phyloP scores from a whole-genome alignment of 768 basidiomycete species.

The Pisolithus sp. region DNA sequence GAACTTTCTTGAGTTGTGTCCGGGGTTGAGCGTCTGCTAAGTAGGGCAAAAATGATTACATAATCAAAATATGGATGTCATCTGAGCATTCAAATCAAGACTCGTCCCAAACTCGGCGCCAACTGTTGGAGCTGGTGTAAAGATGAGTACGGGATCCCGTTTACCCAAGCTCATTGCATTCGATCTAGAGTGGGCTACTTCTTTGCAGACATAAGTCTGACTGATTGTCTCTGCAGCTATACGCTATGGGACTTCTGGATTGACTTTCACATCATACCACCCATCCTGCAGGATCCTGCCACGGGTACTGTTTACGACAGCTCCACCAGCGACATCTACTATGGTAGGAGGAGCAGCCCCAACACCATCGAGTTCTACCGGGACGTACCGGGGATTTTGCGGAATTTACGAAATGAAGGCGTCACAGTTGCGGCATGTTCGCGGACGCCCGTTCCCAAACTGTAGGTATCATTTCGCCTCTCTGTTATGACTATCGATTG shows the following conservation, averaged over 20 bases:
- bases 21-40: too few relatives aligned
- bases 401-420: slow-evolving; percentile 42
- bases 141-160: slow-evolving; percentile 6
- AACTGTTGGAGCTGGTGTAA: too few relatives aligned
- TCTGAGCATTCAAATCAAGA: too few relatives aligned
- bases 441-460: slow-evolving; percentile 56
- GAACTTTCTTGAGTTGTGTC: too few relatives aligned
- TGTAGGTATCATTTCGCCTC: slow-evolving; percentile 40
- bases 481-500: not conserved
- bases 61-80: too few relatives aligned
- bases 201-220: not conserved
- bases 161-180: slow-evolving; percentile 69
- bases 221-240: slow-evolving; percentile 43
- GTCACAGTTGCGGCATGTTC: slow-evolving; percentile 68
- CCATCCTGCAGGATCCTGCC: slow-evolving; percentile 40
- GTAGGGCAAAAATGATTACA: not conserved
- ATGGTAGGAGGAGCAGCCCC: slow-evolving; percentile 3
- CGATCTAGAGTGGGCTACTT: slow-evolving; percentile 62
- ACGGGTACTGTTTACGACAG: slow-evolving; percentile 22
- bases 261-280: slow-evolving; percentile 65
- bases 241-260: slow-evolving; percentile 88
- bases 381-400: slow-evolving; percentile 71
- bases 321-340: not conserved
- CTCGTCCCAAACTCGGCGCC: too few relatives aligned
- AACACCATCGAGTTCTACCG: slow-evolving; percentile 59